Conservation (phyloP, 495 filamentous ascomycete genomes). For the Lasiosphaeria hispida region DNA sequence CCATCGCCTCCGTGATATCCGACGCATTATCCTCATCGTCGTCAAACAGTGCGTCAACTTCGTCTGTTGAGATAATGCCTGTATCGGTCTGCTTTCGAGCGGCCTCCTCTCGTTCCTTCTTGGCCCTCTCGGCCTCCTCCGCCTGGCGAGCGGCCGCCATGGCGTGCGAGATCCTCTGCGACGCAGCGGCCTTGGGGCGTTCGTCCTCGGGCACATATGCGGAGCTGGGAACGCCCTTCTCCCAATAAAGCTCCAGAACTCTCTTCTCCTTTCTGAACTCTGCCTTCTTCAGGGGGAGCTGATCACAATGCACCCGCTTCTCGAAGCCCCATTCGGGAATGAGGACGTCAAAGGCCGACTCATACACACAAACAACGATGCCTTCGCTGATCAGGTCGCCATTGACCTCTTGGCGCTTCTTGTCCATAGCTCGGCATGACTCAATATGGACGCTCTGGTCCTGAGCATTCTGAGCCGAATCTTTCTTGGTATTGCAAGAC, state of each 20-base stretch:
- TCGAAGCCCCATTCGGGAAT: conserved; percentile 98
- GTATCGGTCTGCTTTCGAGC: conserved; percentile 90
- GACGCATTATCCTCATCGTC: conserved; percentile 86
- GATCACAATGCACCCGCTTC: conserved; percentile 98
- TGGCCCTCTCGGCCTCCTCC: conserved; percentile 73
- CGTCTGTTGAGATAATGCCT: conserved; percentile 83
- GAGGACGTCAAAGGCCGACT: conserved; percentile 96
- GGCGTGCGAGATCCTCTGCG: conserved; percentile 66
- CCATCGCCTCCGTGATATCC: conserved; percentile 80
- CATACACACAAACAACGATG: conserved; percentile 95
- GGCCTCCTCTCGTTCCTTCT: conserved; percentile 80
- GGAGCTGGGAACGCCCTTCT: conserved; percentile 96
- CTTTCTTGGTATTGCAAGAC: conserved; percentile 97
- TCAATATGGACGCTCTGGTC: conserved; percentile 99
- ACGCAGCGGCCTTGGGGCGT: conserved; percentile 73
- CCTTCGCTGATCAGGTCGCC: conserved; percentile 96
- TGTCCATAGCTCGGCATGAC: conserved; percentile 91
- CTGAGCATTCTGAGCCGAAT: conserved; percentile 94
- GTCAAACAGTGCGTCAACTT: conserved; percentile 89
- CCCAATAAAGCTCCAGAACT: conserved; percentile 95
- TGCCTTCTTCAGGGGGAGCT: conserved; percentile 96
- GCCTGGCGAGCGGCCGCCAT: conserved; percentile 73
- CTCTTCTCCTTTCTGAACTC: conserved; percentile 95
- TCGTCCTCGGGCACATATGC: conserved; percentile 97
- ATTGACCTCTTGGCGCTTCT: conserved; percentile 75